Evolutionary conservation across 2,329 filamentous ascomycete genomes (phyloP).

Genomic region (Penicillium sp.): DNA sequence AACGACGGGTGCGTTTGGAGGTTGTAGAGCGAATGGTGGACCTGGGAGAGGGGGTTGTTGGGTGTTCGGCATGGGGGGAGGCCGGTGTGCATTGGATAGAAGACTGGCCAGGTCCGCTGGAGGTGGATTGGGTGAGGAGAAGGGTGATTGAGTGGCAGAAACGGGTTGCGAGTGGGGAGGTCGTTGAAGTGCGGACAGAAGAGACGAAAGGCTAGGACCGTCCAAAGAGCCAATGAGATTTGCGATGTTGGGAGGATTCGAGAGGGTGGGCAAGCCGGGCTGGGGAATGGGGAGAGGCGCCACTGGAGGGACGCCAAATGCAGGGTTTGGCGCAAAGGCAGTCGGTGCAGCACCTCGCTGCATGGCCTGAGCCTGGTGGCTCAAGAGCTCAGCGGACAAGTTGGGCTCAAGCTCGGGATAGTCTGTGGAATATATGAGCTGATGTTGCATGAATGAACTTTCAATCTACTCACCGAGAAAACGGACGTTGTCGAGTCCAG

Average conservation of each 20-base stretch:
- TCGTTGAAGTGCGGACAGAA: conserved; percentile 62
- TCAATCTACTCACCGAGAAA: conserved; percentile 62
- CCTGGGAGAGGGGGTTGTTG: conserved; percentile 30
- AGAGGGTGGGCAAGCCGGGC: conserved; percentile 34
- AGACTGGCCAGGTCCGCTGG: conserved; percentile 45
- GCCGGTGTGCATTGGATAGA: conserved; percentile 40
- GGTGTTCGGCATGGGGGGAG: conserved; percentile 34
- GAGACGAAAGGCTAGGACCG: conserved; percentile 67
- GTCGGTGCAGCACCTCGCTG: conserved; percentile 38
- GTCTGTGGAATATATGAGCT: conserved; percentile 49
- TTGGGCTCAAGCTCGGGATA: conserved; percentile 79
- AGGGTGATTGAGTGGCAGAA: conserved; percentile 37
- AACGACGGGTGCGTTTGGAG: conserved; percentile 28
- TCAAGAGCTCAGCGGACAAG: conserved; percentile 78
- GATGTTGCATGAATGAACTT: background rate
- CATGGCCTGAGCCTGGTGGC: conserved; percentile 53
- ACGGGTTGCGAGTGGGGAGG: conserved; percentile 37
- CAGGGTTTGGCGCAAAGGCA: conserved; percentile 39
- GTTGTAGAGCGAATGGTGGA: conserved; percentile 33
- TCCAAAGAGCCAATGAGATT: conserved; percentile 69
- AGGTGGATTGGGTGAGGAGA: conserved; percentile 35
- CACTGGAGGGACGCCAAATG: conserved; percentile 38
- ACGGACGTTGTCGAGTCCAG: conserved; percentile 71
- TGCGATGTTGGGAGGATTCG: conserved; percentile 56
- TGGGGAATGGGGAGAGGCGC: conserved; percentile 34